Evolutionary conservation across 176 grass and related monocot species (phyloP), one percentile per base, ranked within the genome.

Genomic region (Bromus sterilis): DNA sequence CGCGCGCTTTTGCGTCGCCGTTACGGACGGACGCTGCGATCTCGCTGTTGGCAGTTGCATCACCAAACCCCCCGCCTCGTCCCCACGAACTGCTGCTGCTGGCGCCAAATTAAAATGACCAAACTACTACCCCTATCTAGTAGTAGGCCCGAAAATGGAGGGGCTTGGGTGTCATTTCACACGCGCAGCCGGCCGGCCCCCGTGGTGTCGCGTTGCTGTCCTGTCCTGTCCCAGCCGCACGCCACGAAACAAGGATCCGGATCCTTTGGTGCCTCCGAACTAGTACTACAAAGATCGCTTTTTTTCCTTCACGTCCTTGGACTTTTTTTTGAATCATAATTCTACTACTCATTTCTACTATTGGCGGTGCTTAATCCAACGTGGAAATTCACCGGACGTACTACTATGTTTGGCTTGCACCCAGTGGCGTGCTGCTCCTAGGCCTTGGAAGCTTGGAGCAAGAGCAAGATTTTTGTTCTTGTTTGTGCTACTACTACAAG

Each of bases 171-270:
- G 80, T 72, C 65, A 71, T 18, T 71, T 36, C 33, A 4, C 2
- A 0, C 7, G 56, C 64, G 23, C 46, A 34, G 46, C 59, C 26
- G 41, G 4, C 49, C 53, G 7, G 7, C 6, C 34, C 6, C 20
- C 8, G 21, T 29, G n/a, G 24, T 82, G 71, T 87, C 62, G 71
- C 35, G 37, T 79, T 73, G 56, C 66, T 73, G 76, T 79, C 81
- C 68, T 2, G 79, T 29, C 44, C 39, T 5, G n/a, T 15, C 33
- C 78, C 46, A 21, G 63, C 12, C 11, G 76, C 56, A 10, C 67
- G 67, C 51, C 85, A 31, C 78, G 11, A 48, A 39, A 53, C 84
- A 80, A 74, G 68, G 77, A 56, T 64, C 77, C 57, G 57, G 11
- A 56, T 46, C 39, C 29, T 67, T 43, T 48, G 59, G 36, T 76